Base-by-base conservation (phyloP, 1,284 basidiomycete species). In the Leccinum solheimii region DNA sequence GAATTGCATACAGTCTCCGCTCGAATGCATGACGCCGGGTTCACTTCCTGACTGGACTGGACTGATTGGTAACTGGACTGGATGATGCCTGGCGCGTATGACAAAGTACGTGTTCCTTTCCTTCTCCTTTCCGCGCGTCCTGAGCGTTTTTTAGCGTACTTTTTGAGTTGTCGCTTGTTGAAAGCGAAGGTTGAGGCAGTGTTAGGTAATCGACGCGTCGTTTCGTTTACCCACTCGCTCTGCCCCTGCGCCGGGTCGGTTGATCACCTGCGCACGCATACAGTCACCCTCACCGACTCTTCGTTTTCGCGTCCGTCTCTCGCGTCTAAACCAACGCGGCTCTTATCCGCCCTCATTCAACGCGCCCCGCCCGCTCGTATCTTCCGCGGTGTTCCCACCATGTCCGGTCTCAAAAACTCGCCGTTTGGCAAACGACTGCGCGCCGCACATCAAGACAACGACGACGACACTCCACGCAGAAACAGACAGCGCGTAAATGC, bases 341-440 rank as follows among this genome's bases (percentile, higher is more conserved):
- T 32, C 87, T n/a, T 79, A 74, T 23, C 79, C 64, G 7, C 82
- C 79, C 82, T 1, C 36, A 26, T 43, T 10, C 59, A 49, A 49
- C 57, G 51, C 19, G n/a, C 23, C 13, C 32, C 32, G 8, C 45
- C 23, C 32, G 8, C 45, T 36, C 55, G n/a, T 30, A 5, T 40
- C n/a, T 32, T 50, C 16, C 50, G 14, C 40, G 32, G n/a, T 34
- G 40, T 9, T 14, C 6, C 6, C 51, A 38, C 69, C 63, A 90
- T 90, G 88, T 85, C 88, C 62, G 83, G 84, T 60, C 82, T 91
- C 75, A 89, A 88, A 79, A 89, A 91, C 76, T 90, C 90, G 67
- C 87, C 87, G 0, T 91, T 90, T 75, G 90, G 88, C 48, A 91
- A 91, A 72, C 85, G 90, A 36, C 80, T 91, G 26, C 85, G 88